Evolutionary conservation across 345 rosid species (phyloP).

Genomic region (Eutrema yunnanense): DNA sequence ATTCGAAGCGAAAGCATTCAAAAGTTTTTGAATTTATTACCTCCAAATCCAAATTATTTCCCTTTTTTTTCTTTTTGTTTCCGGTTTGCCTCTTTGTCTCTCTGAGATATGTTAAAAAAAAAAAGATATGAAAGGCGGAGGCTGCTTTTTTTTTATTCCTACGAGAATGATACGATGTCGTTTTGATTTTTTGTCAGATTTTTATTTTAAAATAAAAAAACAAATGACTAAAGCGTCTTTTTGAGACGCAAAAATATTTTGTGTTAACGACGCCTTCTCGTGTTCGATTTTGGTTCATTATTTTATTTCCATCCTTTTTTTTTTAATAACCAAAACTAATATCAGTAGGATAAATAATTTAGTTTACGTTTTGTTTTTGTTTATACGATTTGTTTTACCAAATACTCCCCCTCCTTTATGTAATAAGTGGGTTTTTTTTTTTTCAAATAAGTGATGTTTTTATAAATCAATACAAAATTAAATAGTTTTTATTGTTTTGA

Average conservation of each 20-base stretch:
- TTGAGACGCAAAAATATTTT: conserved; percentile 20
- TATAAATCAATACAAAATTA: no score
- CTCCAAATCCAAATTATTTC: conserved; percentile 21
- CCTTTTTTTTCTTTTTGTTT: background rate
- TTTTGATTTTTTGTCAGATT: background rate
- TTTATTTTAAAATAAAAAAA: background rate
- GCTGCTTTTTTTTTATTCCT: background rate
- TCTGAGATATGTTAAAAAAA: background rate
- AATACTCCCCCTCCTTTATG: no score
- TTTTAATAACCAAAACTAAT: background rate
- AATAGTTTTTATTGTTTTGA: no score
- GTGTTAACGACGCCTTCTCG: conserved; percentile 25
- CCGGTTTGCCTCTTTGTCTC: conserved; percentile 4
- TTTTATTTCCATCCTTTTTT: background rate
- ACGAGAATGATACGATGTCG: conserved; percentile 25
- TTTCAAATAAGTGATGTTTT: no score
- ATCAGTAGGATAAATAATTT: background rate
- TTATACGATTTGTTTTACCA: background rate
- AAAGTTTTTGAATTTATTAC: conserved; percentile 23
- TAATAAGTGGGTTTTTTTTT: no score
- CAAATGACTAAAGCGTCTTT: conserved; percentile 15
- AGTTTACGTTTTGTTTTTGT: background rate
- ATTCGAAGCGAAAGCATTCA: conserved; percentile 9
- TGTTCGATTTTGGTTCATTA: conserved; percentile 17
- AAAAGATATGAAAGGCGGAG: conserved; percentile 12